phyloP scores from a whole-genome alignment of 495 filamentous ascomycete species.

The Trichoderma orchidacearum region DNA sequence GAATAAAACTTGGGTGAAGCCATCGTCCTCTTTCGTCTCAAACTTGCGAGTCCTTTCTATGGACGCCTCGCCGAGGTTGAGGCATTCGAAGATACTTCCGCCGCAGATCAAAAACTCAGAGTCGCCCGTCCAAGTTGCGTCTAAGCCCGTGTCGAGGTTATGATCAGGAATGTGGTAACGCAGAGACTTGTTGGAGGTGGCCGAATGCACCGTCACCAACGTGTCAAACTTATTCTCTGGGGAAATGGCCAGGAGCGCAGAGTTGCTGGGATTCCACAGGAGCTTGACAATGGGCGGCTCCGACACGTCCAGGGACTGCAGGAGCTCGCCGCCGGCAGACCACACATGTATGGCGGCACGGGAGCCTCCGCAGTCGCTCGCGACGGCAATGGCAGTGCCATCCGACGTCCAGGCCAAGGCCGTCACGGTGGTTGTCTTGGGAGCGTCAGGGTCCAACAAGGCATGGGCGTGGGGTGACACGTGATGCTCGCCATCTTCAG shows the following conservation, averaged over 20 bases:
- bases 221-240: slow-evolving; percentile 30
- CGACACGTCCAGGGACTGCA: slow-evolving; percentile 28
- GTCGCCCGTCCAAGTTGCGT: slow-evolving; percentile 47
- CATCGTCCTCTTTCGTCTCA: slow-evolving; percentile 25
- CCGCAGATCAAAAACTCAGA: slow-evolving; percentile 47
- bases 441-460: slow-evolving; percentile 30
- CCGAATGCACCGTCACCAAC: slow-evolving; percentile 36
- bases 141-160: slow-evolving; percentile 32
- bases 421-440: slow-evolving; percentile 33
- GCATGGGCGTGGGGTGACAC: slow-evolving; percentile 25
- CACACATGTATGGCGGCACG: slow-evolving; percentile 57
- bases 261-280: slow-evolving; percentile 45
- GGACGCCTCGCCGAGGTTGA: slow-evolving; percentile 20
- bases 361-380: slow-evolving; percentile 42
- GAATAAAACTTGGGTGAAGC: slow-evolving; percentile 31
- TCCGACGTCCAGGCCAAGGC: slow-evolving; percentile 60
- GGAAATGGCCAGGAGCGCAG: slow-evolving; percentile 39
- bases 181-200: slow-evolving; percentile 19
- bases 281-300: slow-evolving; percentile 42
- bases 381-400: slow-evolving; percentile 55
- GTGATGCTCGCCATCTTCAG: slow-evolving; percentile 22
- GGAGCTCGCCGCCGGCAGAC: slow-evolving; percentile 39
- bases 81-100: slow-evolving; percentile 29
- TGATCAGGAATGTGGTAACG: slow-evolving; percentile 27
- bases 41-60: slow-evolving; percentile 26